phyloP scores from a whole-genome alignment of 2,329 filamentous ascomycete genomes.

The Scedosporium dehoogii region DNA sequence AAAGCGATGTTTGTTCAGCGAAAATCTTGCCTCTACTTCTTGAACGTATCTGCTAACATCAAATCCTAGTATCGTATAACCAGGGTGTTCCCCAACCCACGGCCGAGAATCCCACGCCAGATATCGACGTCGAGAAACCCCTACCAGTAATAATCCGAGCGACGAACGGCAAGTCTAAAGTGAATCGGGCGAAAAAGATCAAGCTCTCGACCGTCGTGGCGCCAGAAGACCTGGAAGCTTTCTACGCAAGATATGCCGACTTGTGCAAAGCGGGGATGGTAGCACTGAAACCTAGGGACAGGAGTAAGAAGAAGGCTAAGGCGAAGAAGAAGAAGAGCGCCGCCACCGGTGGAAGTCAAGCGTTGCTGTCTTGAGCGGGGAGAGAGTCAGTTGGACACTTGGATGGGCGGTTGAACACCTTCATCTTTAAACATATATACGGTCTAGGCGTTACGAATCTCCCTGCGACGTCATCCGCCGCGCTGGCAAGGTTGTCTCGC shows the following conservation, averaged over 20 bases:
- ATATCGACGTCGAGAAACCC: conserved; percentile 47
- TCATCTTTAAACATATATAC: no score
- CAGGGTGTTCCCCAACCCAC: conserved; percentile 32
- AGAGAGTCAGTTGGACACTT: no score
- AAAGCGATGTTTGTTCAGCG: conserved; percentile 53
- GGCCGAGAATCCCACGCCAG: conserved; percentile 44
- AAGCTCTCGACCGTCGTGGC: conserved; percentile 80
- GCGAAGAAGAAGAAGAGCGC: conserved; percentile 58
- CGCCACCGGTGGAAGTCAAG: background rate
- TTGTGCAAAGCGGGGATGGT: conserved; percentile 84
- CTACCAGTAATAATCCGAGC: conserved; percentile 73
- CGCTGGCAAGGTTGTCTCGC: no score
- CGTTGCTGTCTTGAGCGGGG: background rate
- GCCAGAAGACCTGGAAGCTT: conserved; percentile 63
- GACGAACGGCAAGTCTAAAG: conserved; percentile 64
- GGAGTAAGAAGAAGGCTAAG: conserved; percentile 75
- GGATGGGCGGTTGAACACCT: no score
- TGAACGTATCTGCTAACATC: background rate
- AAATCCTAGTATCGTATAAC: conserved; percentile 29
- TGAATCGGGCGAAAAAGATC: conserved; percentile 46
- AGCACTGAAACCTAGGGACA: conserved; percentile 83
- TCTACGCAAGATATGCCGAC: conserved; percentile 81
- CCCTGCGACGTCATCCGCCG: no score
- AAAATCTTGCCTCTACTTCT: background rate
- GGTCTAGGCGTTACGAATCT: no score